A percentile compares a stretch with the other conserved stretches of the same genome.
These are phyloP conservation scores for Harringtonia aguacate DNA, from an alignment of 2,329 filamentous ascomycete genomes.

Conservation along the genomic window DNA sequence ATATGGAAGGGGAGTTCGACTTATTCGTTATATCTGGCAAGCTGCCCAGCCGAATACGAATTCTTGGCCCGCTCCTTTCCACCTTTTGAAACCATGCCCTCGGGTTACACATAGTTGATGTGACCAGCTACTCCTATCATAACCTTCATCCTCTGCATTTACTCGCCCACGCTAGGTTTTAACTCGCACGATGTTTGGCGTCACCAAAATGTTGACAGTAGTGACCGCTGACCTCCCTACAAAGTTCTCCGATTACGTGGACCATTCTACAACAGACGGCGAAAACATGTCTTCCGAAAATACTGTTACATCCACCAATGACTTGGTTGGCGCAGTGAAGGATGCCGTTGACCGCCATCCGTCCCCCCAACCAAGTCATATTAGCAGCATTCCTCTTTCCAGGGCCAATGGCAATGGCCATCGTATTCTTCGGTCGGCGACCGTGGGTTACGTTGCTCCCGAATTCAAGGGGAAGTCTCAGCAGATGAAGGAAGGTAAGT, in stretches of 20 bases:
- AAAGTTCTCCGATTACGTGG: conserved; percentile 23
- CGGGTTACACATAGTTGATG: too few relatives aligned
- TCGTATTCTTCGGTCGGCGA: conserved; percentile 73
- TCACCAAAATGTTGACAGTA: conserved; percentile 17
- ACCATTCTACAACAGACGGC: conserved; percentile 19
- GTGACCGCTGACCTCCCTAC: conserved; percentile 20
- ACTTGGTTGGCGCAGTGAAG: conserved; percentile 18
- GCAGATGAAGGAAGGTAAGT: conserved; percentile 72
- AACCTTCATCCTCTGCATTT: too few relatives aligned
- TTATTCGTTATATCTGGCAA: too few relatives aligned
- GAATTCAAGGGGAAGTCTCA: conserved; percentile 87
- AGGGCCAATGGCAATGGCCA: conserved; percentile 49
- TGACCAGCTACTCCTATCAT: too few relatives aligned
- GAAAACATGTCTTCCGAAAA: conserved; percentile 18
- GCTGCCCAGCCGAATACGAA: too few relatives aligned
- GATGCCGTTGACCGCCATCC: conserved; percentile 50
- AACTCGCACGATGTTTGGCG: conserved; percentile 7
- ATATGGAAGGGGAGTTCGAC: too few relatives aligned
- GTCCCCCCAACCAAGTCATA: conserved; percentile 80
- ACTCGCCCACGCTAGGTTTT: too few relatives aligned
- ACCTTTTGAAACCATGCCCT: too few relatives aligned
- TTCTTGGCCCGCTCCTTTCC: too few relatives aligned
- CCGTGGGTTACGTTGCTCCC: conserved; percentile 87
- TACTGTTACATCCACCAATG: conserved; percentile 13
- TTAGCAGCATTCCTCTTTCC: conserved; percentile 56